These are phyloP conservation scores for Fallopia convolvulus DNA, from an alignment of 148 eudicot species.

Conservation along the genomic window DNA sequence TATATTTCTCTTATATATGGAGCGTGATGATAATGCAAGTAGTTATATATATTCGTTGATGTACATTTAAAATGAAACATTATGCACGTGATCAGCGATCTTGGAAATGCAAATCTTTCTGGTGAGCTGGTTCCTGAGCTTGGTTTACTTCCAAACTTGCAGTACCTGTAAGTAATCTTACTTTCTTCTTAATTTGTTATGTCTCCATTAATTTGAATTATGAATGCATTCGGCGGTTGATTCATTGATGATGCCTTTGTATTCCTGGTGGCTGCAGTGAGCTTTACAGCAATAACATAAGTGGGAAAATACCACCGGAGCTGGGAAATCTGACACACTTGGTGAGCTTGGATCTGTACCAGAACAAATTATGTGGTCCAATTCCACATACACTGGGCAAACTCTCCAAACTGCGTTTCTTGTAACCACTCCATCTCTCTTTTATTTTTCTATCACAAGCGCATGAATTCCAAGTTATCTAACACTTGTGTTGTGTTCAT, in stretches of 20 bases:
- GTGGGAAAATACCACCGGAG: slow-evolving; percentile 22
- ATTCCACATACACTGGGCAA: slow-evolving; percentile 28
- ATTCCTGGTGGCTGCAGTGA: slow-evolving; percentile 21
- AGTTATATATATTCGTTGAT: not conserved
- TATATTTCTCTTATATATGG: not conserved
- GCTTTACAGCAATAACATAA: slow-evolving; percentile 26
- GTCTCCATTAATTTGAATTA: not conserved
- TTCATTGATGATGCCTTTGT: not conserved
- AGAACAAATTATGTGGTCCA: slow-evolving; percentile 21
- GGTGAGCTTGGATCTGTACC: slow-evolving; percentile 30
- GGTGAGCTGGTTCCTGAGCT: slow-evolving; percentile 2
- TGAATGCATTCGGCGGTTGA: not conserved
- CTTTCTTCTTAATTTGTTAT: slow-evolving; percentile 23
- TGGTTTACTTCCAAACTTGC: slow-evolving; percentile 1
- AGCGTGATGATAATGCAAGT: not conserved
- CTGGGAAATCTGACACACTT: slow-evolving; percentile 27
- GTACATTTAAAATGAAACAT: not conserved
- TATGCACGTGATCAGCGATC: slow-evolving; percentile 24
- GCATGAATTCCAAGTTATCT: not conserved
- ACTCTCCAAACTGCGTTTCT: slow-evolving; percentile 18
- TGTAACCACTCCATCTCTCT: slow-evolving; percentile 19
- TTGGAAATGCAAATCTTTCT: slow-evolving; percentile 44
- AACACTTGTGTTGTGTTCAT: not conserved
- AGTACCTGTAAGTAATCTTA: not conserved
- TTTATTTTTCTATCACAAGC: not conserved